Percentiles rank a stretch among this genome's conserved stretches.
phyloP scores from a whole-genome alignment of 768 basidiomycete genomes.

The Porphyrellus cyaneotinctus region DNA sequence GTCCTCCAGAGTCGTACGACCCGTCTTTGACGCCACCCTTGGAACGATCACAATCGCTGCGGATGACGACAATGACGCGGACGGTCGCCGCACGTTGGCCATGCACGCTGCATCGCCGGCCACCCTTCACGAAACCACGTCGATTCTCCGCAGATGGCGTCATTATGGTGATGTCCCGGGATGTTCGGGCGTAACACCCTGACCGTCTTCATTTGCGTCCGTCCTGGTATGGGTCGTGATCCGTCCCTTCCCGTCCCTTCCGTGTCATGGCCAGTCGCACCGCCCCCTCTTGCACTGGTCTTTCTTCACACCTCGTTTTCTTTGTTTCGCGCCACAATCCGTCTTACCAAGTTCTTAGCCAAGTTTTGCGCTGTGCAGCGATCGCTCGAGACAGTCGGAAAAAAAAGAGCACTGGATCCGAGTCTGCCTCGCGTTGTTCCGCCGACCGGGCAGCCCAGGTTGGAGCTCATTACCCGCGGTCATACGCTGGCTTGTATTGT shows the following conservation, averaged over 20 bases:
- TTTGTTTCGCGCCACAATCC: conserved; percentile 1
- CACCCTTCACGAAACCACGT: not conserved
- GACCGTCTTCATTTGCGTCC: conserved; percentile 5
- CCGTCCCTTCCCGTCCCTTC: conserved; percentile 19
- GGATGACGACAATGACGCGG: not conserved
- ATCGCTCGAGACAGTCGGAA: not conserved
- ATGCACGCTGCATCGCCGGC: not conserved
- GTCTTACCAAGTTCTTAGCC: not conserved
- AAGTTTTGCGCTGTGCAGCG: conserved; percentile 2
- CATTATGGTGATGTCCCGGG: not conserved
- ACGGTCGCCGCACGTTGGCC: too few relatives aligned
- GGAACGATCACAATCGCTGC: conserved; percentile 9
- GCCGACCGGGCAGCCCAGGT: conserved; percentile 7
- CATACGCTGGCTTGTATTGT: conserved; percentile 9
- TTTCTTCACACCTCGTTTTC: conserved; percentile 5
- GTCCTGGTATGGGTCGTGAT: conserved; percentile 12
- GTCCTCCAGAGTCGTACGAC: not conserved
- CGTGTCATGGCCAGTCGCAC: not conserved
- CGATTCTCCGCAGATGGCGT: conserved; percentile 12
- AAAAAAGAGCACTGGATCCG: conserved; percentile 5
- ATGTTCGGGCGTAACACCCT: conserved; percentile 2
- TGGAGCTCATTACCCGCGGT: conserved; percentile 3
- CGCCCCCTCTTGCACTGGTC: not conserved
- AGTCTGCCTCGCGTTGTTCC: conserved; percentile 17
- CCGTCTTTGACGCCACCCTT: conserved; percentile 1